A percentile compares a stretch with the other conserved stretches of the same genome.
Conservation (phyloP, 495 filamentous ascomycete species). For the Penicillium desertorum region DNA sequence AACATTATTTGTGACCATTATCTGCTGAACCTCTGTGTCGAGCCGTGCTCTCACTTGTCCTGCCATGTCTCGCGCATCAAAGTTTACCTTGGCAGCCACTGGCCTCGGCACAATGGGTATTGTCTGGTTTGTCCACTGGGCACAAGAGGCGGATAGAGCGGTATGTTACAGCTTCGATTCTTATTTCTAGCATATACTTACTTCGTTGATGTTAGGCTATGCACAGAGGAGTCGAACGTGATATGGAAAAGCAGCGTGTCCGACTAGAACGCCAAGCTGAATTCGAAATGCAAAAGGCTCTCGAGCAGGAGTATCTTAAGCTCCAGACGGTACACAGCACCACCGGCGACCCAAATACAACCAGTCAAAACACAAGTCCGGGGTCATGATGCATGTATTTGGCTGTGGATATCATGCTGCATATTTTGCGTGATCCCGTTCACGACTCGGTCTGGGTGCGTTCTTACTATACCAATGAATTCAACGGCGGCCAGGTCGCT, state of each 20-base stretch:
- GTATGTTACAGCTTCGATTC: slow-evolving; percentile 48
- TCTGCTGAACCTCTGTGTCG: background rate
- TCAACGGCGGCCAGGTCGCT: background rate
- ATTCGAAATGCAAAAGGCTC: slow-evolving; percentile 81
- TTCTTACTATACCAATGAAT: background rate
- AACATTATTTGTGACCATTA: slow-evolving; percentile 2
- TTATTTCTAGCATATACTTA: slow-evolving; percentile 6
- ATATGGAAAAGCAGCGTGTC: slow-evolving; percentile 89
- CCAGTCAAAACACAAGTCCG: slow-evolving; percentile 16
- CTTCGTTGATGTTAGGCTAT: slow-evolving; percentile 64
- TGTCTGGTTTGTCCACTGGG: slow-evolving; percentile 82
- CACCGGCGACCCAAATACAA: slow-evolving; percentile 22
- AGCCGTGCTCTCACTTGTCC: background rate
- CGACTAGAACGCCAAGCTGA: slow-evolving; percentile 87
- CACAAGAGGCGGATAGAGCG: slow-evolving; percentile 81
- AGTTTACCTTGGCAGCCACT: slow-evolving; percentile 77
- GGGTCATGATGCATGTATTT: slow-evolving; percentile 16
- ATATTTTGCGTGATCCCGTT: background rate
- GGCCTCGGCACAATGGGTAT: slow-evolving; percentile 72
- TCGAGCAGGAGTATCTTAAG: slow-evolving; percentile 90
- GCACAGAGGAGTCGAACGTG: slow-evolving; percentile 91
- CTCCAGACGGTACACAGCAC: slow-evolving; percentile 64
- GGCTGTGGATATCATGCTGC: background rate
- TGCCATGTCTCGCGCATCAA: slow-evolving; percentile 83
- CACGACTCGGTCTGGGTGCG: slow-evolving; percentile 1